Base-by-base conservation (phyloP, 1,284 basidiomycete species). In the Ceratobasidium sp. region DNA sequence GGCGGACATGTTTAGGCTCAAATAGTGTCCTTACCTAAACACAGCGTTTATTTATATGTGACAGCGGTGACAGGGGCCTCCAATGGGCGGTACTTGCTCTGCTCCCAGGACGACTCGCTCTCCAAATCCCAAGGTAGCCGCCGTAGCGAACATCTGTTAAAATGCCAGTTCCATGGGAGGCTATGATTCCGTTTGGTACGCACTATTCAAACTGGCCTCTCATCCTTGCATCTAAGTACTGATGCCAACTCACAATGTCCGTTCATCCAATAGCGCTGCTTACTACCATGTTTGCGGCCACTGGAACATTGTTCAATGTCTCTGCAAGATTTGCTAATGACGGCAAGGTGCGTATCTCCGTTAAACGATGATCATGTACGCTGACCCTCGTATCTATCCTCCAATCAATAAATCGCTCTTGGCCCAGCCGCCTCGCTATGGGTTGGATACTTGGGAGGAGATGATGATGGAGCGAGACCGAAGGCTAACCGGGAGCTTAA, bases 151-250 rank as follows among this genome's bases (percentile, higher is more conserved):
- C 45, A 47, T 35, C 23, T 31, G 2, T n/a, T 63, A 81, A 76
- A 77, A 97, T 97, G 95, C 95, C 96, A 76, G 91, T 97, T 82
- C 95, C 95, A 80, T 97, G 94, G 92, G 95, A 97, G 87, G 95
- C 96, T 63, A 88, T 97, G 80, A 94, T 98, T 87, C 96, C 96
- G 60, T 95, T 96, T 82, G 95, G 96, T 95, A 83, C 75, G 82
- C 79, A 67, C 20, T 26, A 58, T 5, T 35, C 31, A 17, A 15
- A 33, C 11, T 8, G 17, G 7, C 23, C 8, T 20, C 6, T 58
- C 56, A 13, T 42, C 13, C 39, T 5, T 13, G 13, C 39, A 42
- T 42, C 39, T 42, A 13, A 8, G 66, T 76, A 39, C 65, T 71
- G 63, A 31, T 42, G 64, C 35, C 39, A 42, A 42, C 39, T 5